phyloP scores from a whole-genome alignment of 1,284 basidiomycete species.

The Meripilus lineatus region DNA sequence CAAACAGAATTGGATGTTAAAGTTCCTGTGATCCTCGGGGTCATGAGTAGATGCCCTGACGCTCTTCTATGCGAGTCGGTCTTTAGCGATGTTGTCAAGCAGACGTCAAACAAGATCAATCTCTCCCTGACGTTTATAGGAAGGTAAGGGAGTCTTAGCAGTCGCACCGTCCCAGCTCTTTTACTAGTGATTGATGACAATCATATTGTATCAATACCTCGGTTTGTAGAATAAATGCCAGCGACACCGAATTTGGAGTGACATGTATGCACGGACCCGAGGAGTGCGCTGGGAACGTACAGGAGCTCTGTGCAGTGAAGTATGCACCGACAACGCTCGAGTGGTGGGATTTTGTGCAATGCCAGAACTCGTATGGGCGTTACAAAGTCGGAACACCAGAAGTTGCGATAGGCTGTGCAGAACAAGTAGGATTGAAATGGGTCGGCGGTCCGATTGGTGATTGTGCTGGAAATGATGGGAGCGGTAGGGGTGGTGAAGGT shows the following conservation, averaged over 20 bases:
- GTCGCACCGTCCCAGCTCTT: neutral
- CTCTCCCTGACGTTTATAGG: slow-evolving; percentile 71
- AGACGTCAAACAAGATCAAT: slow-evolving; percentile 62
- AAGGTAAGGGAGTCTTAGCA: slow-evolving; percentile 58
- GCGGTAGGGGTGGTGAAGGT: slow-evolving; percentile 57
- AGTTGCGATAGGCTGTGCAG: slow-evolving; percentile 64
- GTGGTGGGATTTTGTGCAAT: slow-evolving; percentile 75
- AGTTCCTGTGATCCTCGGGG: slow-evolving; percentile 56
- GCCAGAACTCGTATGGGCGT: slow-evolving; percentile 70
- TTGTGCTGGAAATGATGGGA: slow-evolving; percentile 55
- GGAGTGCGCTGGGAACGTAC: slow-evolving; percentile 86
- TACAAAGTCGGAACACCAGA: slow-evolving; percentile 61
- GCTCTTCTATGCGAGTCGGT: slow-evolving; percentile 74
- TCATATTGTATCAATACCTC: no score
- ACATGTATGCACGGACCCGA: slow-evolving; percentile 72
- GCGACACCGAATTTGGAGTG: slow-evolving; percentile 66
- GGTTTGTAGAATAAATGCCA: slow-evolving; percentile 64
- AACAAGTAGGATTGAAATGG: slow-evolving; percentile 66
- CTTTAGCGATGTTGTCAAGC: slow-evolving; percentile 68
- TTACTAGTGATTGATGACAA: neutral
- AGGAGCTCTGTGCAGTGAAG: slow-evolving; percentile 74
- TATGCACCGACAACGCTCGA: slow-evolving; percentile 40
- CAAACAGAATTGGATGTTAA: slow-evolving; percentile 34
- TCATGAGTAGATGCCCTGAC: slow-evolving; percentile 79
- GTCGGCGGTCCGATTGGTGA: slow-evolving; percentile 48